These are phyloP conservation scores for Ramaria rubella DNA, from an alignment of 768 basidiomycete species.

Conservation along the genomic window DNA sequence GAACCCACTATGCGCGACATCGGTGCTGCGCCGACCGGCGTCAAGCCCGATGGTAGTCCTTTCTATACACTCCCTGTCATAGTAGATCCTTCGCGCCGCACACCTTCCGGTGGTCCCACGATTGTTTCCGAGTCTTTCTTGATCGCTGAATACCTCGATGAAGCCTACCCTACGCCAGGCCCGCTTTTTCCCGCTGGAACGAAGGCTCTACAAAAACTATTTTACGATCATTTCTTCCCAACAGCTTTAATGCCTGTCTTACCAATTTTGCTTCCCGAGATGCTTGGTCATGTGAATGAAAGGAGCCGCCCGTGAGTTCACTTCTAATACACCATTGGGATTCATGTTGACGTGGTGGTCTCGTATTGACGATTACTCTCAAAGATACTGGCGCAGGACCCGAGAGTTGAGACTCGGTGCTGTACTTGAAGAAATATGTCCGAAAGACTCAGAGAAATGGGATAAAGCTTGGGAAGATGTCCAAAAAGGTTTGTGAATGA, in stretches of 20 bases:
- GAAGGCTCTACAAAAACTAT: conserved; percentile 34
- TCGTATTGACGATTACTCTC: neutral
- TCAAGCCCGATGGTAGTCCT: conserved; percentile 43
- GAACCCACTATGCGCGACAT: conserved; percentile 13
- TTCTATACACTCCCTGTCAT: conserved; percentile 46
- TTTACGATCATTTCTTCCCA: conserved; percentile 20
- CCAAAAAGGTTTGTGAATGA: conserved; percentile 25
- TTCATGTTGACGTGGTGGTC: neutral
- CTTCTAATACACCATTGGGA: neutral
- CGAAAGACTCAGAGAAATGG: conserved; percentile 23
- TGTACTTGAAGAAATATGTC: conserved; percentile 31
- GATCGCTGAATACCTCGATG: conserved; percentile 48
- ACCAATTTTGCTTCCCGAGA: conserved; percentile 55
- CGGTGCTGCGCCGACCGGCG: conserved; percentile 10
- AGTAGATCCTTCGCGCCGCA: conserved; percentile 38
- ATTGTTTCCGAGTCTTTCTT: conserved; percentile 36
- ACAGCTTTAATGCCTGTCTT: conserved; percentile 36
- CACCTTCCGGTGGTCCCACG: conserved; percentile 24
- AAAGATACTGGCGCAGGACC: conserved; percentile 33
- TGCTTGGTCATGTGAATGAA: neutral
- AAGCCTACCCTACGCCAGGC: conserved; percentile 39
- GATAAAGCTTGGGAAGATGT: conserved; percentile 34
- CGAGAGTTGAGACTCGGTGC: conserved; percentile 28
- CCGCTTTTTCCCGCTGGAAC: conserved; percentile 33
- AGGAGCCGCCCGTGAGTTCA: neutral